Evolutionary conservation across 805 yeast genomes (phyloP).

Genomic region (Tetrapisispora pingtungensis): DNA sequence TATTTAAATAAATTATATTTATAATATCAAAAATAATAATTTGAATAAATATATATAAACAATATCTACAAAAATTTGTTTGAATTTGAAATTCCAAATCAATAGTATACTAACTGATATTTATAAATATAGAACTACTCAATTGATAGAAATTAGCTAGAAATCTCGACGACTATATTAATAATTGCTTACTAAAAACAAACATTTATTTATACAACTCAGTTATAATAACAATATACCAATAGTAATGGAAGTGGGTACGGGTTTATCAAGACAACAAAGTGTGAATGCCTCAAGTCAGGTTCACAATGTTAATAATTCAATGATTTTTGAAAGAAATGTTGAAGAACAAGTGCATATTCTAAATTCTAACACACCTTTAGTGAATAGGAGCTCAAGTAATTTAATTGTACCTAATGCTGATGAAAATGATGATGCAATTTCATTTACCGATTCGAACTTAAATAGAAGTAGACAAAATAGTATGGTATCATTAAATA

Average conservation of each 20-base stretch:
- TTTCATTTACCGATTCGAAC: neutral
- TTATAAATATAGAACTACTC: no score
- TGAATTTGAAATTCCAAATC: no score
- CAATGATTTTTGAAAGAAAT: slow-evolving; percentile 55
- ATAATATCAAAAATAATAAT: no score
- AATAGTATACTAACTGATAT: no score
- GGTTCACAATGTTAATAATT: slow-evolving; percentile 17
- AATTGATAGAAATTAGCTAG: no score
- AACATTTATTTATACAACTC: no score
- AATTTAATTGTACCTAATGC: neutral
- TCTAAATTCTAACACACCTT: neutral
- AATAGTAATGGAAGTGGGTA: neutral
- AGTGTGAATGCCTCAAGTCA: neutral
- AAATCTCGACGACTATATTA: no score
- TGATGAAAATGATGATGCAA: slow-evolving; percentile 1
- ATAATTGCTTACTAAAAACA: no score
- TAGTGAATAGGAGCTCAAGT: neutral
- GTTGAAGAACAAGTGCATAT: slow-evolving; percentile 45
- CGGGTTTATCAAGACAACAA: neutral
- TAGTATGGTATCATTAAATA: neutral
- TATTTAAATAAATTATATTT: no score
- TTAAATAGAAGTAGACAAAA: slow-evolving; percentile 2
- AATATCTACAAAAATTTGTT: no score
- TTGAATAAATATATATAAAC: no score
- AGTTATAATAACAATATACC: no score